These are phyloP conservation scores for Gautieria morchelliformis DNA, from an alignment of 768 basidiomycete genomes.

Conservation along the genomic window DNA sequence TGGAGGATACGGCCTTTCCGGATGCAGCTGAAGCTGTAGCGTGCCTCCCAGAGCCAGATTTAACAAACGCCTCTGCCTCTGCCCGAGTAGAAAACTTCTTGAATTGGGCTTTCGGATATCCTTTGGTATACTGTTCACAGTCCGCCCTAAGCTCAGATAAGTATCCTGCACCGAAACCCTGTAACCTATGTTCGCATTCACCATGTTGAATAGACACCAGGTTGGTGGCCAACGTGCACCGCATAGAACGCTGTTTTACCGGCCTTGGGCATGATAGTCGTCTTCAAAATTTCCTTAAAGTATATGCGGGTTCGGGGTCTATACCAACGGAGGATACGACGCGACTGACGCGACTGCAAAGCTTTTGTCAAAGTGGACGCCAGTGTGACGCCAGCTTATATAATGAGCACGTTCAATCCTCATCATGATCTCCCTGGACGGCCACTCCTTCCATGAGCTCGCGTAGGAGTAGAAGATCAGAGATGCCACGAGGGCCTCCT, in stretches of 20 bases:
- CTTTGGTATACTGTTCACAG: conserved; percentile 57
- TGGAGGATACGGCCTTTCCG: conserved; percentile 7
- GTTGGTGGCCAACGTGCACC: conserved; percentile 50
- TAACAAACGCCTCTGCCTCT: conserved; percentile 51
- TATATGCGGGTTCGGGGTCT: too few relatives aligned
- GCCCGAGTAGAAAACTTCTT: conserved; percentile 53
- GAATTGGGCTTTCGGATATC: conserved; percentile 48
- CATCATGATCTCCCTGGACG: too few relatives aligned
- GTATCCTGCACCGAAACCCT: neutral
- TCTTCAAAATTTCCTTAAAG: too few relatives aligned
- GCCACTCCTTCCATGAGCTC: too few relatives aligned
- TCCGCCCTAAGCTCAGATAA: conserved; percentile 48
- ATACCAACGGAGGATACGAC: too few relatives aligned
- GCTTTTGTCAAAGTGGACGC: too few relatives aligned
- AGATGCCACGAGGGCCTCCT: too few relatives aligned
- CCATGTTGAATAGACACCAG: conserved; percentile 71
- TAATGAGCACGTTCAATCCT: too few relatives aligned
- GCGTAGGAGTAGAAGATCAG: too few relatives aligned
- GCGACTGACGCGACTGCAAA: too few relatives aligned
- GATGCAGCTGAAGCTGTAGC: conserved; percentile 10
- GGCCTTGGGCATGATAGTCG: conserved; percentile 25
- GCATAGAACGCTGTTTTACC: conserved; percentile 56
- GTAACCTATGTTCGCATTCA: conserved; percentile 20
- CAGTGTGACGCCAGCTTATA: too few relatives aligned
- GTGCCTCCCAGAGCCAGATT: conserved; percentile 8